Evolutionary conservation across 192 early-diverging fungal species (phyloP).

Genomic region (Coemansia nantahalensis): DNA sequence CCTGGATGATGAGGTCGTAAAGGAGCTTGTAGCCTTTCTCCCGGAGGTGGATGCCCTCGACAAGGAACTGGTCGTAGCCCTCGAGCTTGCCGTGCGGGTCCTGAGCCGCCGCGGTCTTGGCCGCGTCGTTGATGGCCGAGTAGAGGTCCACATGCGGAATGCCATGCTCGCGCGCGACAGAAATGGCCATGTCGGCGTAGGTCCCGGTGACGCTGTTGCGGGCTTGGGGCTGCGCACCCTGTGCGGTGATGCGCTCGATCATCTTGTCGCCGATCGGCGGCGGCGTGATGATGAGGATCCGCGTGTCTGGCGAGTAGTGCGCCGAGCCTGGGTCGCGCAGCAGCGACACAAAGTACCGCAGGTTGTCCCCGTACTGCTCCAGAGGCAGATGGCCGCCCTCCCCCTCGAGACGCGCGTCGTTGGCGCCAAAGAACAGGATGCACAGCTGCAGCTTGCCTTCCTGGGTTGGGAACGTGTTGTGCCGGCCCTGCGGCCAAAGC

Average conservation of each 20-base stretch:
- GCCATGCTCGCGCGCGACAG: too few relatives aligned
- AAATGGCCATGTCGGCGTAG: too few relatives aligned
- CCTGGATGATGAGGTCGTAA: too few relatives aligned
- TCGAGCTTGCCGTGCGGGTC: conserved; percentile 7
- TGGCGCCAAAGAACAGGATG: conserved; percentile 75
- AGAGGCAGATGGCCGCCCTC: conserved; percentile 61
- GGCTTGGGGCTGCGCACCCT: conserved; percentile 3
- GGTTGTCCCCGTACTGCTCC: conserved; percentile 56
- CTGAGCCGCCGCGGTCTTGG: too few relatives aligned
- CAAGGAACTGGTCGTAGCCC: conserved; percentile 44
- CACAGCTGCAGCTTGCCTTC: too few relatives aligned
- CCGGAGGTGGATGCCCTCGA: conserved; percentile 58
- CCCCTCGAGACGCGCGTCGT: conserved; percentile 63
- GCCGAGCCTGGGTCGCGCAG: conserved; percentile 54
- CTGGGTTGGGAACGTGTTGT: too few relatives aligned
- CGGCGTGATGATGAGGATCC: conserved; percentile 69
- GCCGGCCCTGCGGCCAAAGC: too few relatives aligned
- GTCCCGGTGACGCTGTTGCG: conserved; percentile 31
- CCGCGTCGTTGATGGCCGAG: too few relatives aligned
- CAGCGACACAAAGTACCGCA: conserved; percentile 57
- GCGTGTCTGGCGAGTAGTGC: conserved; percentile 58
- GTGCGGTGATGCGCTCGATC: too few relatives aligned
- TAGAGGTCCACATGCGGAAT: too few relatives aligned
- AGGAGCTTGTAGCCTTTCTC: too few relatives aligned
- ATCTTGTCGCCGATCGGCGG: conserved; percentile 61